Evolutionary conservation across 331 rosid genomes (phyloP).

Genomic region (Quercus phellos): DNA sequence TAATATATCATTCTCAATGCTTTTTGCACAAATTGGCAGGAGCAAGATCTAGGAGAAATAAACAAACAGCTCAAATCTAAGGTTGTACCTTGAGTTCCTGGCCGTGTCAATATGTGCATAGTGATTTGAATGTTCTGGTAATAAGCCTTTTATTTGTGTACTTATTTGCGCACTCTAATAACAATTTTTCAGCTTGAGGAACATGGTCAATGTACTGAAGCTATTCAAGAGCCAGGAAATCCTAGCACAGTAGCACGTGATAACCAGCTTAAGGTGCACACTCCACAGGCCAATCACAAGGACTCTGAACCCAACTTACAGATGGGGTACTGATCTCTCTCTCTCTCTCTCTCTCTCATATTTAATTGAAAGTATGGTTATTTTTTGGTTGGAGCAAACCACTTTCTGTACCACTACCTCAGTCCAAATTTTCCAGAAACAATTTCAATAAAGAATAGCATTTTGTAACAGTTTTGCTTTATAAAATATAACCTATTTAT

Average conservation of each 20-base stretch:
- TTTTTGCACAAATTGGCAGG: slow-evolving; percentile 27
- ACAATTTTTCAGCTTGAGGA: slow-evolving; percentile 32
- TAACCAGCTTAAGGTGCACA: neutral
- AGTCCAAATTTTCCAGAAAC: too few relatives aligned
- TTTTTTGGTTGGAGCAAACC: too few relatives aligned
- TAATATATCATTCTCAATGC: neutral
- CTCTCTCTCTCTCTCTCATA: neutral
- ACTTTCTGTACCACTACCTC: too few relatives aligned
- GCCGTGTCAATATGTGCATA: neutral
- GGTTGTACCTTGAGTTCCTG: slow-evolving; percentile 29
- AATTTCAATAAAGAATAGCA: too few relatives aligned
- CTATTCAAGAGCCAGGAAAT: slow-evolving; percentile 20
- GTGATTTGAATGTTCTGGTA: neutral
- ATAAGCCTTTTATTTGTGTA: neutral
- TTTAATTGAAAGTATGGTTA: too few relatives aligned
- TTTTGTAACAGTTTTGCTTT: too few relatives aligned
- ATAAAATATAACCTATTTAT: neutral
- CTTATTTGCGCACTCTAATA: too few relatives aligned
- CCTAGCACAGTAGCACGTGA: neutral
- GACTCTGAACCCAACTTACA: slow-evolving; percentile 18
- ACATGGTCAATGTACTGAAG: slow-evolving; percentile 13
- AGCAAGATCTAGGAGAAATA: slow-evolving; percentile 27
- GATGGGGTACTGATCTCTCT: slow-evolving; percentile 19
- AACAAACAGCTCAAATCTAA: slow-evolving; percentile 43
- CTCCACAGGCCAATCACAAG: slow-evolving; percentile 14